Conservation (phyloP, 2,329 filamentous ascomycete species). For the Cercospora canescens region DNA sequence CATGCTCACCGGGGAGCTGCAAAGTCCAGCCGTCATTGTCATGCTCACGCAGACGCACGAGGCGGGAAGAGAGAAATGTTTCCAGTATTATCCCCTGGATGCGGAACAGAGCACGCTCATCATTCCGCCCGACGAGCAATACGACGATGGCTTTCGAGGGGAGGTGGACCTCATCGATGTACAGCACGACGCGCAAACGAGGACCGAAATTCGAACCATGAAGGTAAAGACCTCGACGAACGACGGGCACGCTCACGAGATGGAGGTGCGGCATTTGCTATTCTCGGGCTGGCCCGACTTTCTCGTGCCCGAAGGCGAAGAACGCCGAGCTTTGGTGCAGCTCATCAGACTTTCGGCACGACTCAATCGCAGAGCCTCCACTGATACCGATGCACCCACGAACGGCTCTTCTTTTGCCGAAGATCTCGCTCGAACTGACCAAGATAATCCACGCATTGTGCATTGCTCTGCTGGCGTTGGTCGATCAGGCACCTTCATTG, state of each 20-base stretch:
- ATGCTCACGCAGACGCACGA: slow-evolving; percentile 94
- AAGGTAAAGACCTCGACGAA: slow-evolving; percentile 47
- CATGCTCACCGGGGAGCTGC: slow-evolving; percentile 74
- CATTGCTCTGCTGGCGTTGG: slow-evolving; percentile 85
- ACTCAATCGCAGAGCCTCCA: slow-evolving; percentile 46
- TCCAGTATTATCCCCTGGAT: slow-evolving; percentile 68
- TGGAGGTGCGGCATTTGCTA: slow-evolving; percentile 77
- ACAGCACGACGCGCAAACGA: slow-evolving; percentile 56
- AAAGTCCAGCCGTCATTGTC: slow-evolving; percentile 69
- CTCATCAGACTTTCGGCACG: slow-evolving; percentile 67
- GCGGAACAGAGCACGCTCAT: slow-evolving; percentile 30
- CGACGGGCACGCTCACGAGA: slow-evolving; percentile 47
- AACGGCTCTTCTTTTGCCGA: slow-evolving; percentile 29
- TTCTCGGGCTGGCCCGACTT: slow-evolving; percentile 92
- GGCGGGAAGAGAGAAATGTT: slow-evolving; percentile 76
- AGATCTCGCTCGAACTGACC: slow-evolving; percentile 28
- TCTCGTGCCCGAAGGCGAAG: slow-evolving; percentile 70
- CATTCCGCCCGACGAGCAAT: slow-evolving; percentile 27
- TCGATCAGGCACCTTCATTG: slow-evolving; percentile 91
- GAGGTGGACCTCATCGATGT: slow-evolving; percentile 63
- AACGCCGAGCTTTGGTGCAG: slow-evolving; percentile 67
- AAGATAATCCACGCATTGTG: slow-evolving; percentile 69
- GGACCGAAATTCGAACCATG: slow-evolving; percentile 73
- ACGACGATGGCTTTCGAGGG: slow-evolving; percentile 58
- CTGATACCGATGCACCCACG: slow-evolving; percentile 15